Percentiles rank a stretch among this genome's conserved stretches.
These are phyloP conservation scores for Pythium grandisporangium DNA, from an alignment of 352 stramenopile genomes.

Conservation along the genomic window DNA sequence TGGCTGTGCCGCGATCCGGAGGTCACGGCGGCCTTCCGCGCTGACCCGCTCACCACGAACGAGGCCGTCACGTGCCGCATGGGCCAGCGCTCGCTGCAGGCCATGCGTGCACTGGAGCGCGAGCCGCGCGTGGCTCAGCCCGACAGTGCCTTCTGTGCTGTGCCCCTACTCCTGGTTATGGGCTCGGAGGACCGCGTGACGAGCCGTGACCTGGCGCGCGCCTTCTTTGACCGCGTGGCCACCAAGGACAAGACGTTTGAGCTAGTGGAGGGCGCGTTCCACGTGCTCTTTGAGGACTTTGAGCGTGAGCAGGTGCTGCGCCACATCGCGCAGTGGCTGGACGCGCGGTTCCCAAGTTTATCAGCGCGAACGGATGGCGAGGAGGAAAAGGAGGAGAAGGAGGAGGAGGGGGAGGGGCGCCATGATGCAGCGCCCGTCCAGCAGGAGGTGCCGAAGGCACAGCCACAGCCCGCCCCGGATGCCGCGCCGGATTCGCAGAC, in stretches of 20 bases:
- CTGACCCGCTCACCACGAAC: conserved; percentile 9
- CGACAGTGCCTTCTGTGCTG: conserved; percentile 2
- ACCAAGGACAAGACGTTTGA: conserved; percentile 51
- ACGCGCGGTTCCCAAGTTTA: too few relatives aligned
- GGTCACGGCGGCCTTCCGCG: conserved; percentile 3
- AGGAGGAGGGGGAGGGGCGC: too few relatives aligned
- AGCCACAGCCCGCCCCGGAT: too few relatives aligned
- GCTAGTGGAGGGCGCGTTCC: conserved; percentile 38
- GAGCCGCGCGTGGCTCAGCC: conserved; percentile 8
- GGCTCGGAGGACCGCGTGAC: conserved; percentile 11
- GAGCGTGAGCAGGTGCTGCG: conserved; percentile 42
- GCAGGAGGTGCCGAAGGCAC: too few relatives aligned
- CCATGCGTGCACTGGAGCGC: conserved; percentile 5
- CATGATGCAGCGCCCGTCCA: too few relatives aligned
- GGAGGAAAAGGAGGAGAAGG: too few relatives aligned
- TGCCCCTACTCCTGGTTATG: conserved; percentile 11
- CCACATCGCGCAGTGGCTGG: conserved; percentile 32
- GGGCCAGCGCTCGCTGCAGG: conserved; percentile 7
- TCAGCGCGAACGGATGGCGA: too few relatives aligned
- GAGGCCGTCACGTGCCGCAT: conserved; percentile 9
- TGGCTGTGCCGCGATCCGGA: conserved; percentile 11
- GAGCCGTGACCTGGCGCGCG: conserved; percentile 21
- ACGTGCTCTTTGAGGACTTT: conserved; percentile 53
- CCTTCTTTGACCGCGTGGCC: conserved; percentile 29
- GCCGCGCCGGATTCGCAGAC: too few relatives aligned